Percentiles rank a stretch among this genome's conserved stretches.
Evolutionary conservation across 176 grass and related monocot genomes (phyloP).

Genomic region (Sorghum bicolor): Sorghum_bicolor_NCBIv3 NC_012877.2:60205001-60205500

Average conservation of each 20-base stretch:
- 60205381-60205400: constrained; percentile 46
- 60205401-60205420: constrained; percentile 18
- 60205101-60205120: constrained; percentile 99
- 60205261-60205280: background rate
- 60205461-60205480: constrained; percentile 21
- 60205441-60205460: constrained; percentile 40
- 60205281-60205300: background rate
- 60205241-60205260: constrained; percentile 5
- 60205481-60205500: constrained; percentile 12
- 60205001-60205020: constrained; percentile 27
- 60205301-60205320: constrained; percentile 15
- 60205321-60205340: constrained; percentile 1
- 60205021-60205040: constrained; percentile 72
- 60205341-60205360: constrained; percentile 5
- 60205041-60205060: constrained; percentile 75
- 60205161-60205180: constrained; percentile 99
- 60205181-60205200: constrained; percentile 39
- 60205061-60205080: constrained; percentile 96
- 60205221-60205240: background rate
- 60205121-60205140: constrained; percentile 85
- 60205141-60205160: constrained; percentile 91
- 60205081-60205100: constrained; percentile 97
- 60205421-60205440: constrained; percentile 49
- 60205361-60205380: constrained; percentile 24
- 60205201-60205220: constrained; percentile 3